phyloP scores from a whole-genome alignment of 768 basidiomycete species.

The Paxillus ammoniavirescens region DNA sequence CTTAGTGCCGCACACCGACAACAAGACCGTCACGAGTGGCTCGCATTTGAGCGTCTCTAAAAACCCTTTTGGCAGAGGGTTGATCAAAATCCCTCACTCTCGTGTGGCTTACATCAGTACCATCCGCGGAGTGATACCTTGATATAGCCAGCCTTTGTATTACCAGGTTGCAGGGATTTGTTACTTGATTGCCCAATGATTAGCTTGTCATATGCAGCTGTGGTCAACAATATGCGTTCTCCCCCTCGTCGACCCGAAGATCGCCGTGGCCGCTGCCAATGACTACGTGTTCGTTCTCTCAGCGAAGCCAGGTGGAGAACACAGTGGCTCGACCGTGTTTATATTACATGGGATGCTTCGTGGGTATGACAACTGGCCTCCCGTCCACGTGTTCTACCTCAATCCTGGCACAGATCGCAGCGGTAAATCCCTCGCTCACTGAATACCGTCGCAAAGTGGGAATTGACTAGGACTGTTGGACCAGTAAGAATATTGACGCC shows the following conservation, averaged over 20 bases:
- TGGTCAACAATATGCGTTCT: too few relatives aligned
- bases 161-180: too few relatives aligned
- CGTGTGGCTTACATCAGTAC: conserved; percentile 44
- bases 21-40: conserved; percentile 45
- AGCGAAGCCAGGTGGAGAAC: conserved; percentile 48
- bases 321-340: conserved; percentile 60
- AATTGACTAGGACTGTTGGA: not conserved
- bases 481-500: conserved; percentile 40
- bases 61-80: not conserved
- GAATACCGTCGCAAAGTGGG: not conserved
- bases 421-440: conserved; percentile 30
- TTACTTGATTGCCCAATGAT: too few relatives aligned
- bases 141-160: too few relatives aligned
- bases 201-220: too few relatives aligned
- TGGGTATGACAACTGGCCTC: conserved; percentile 39
- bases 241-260: conserved; percentile 53
- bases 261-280: conserved; percentile 30
- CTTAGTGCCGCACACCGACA: conserved; percentile 44
- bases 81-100: conserved; percentile 33
- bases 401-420: conserved; percentile 54
- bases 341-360: conserved; percentile 53
- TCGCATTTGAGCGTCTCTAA: conserved; percentile 41
- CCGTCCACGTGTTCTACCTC: conserved; percentile 53
- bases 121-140: too few relatives aligned
- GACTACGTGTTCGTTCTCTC: conserved; percentile 50